These are phyloP conservation scores for Moesziomyces globuligerus DNA, from an alignment of 1,284 basidiomycete genomes.

Conservation along the genomic window DNA sequence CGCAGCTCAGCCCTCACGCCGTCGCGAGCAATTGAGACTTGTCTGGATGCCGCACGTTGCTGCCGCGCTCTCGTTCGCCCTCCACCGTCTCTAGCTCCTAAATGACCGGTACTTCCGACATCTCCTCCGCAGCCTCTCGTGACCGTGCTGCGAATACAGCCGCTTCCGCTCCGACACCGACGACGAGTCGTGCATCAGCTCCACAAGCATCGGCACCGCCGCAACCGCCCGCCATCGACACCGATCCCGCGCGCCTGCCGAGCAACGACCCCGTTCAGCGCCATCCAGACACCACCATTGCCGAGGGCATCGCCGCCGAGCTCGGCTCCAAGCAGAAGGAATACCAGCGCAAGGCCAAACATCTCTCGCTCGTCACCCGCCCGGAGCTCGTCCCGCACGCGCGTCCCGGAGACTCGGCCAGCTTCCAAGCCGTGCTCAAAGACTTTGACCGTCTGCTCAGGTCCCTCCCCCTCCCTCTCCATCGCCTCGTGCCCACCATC, in stretches of 20 bases:
- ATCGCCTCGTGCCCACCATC: constrained; percentile 52
- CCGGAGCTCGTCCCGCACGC: constrained; percentile 31
- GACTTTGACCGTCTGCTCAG: constrained; percentile 56
- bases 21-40: neutral
- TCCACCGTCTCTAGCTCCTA: constrained; percentile 3
- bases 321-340: constrained; percentile 36
- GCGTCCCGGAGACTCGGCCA: constrained; percentile 38
- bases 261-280: constrained; percentile 31
- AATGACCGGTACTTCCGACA: constrained; percentile 32
- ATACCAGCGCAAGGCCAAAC: constrained; percentile 39
- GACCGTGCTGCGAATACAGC: constrained; percentile 14
- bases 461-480: constrained; percentile 58
- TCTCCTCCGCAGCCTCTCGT: constrained; percentile 19
- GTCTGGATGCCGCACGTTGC: neutral
- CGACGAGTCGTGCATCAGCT: neutral
- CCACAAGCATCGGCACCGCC: constrained; percentile 3
- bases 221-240: constrained; percentile 23
- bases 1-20: neutral
- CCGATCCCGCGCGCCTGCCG: constrained; percentile 20
- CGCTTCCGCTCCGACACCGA: constrained; percentile 1
- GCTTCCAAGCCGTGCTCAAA: constrained; percentile 38
- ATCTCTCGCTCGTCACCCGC: constrained; percentile 24
- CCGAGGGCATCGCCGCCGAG: constrained; percentile 34
- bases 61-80: neutral
- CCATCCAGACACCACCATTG: constrained; percentile 28